phyloP scores from a whole-genome alignment of 495 filamentous ascomycete genomes.

The Zalerion maritima region DNA sequence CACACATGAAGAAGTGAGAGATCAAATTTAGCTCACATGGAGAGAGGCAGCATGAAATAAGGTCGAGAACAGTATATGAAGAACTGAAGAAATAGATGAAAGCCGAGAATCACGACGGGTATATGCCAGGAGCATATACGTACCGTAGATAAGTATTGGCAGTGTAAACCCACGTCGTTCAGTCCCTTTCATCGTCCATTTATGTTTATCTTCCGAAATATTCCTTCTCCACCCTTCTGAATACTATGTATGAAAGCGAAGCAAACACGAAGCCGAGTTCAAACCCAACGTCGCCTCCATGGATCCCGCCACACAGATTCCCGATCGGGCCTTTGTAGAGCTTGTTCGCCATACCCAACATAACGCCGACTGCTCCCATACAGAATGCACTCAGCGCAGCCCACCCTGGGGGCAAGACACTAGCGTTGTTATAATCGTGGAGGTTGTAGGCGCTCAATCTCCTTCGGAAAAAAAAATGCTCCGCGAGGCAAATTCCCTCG shows the following conservation, averaged over 20 bases:
- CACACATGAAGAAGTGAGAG: too few species aligned
- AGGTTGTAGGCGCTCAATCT: constrained; percentile 47
- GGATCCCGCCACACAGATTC: constrained; percentile 39
- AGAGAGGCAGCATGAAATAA: too few species aligned
- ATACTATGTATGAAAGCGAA: constrained; percentile 25
- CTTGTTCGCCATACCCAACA: constrained; percentile 61
- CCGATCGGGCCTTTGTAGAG: constrained; percentile 68
- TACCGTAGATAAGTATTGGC: too few species aligned
- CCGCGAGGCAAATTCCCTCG: constrained; percentile 51
- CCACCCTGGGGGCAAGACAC: constrained; percentile 52
- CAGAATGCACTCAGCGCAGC: constrained; percentile 53
- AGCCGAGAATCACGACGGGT: too few species aligned
- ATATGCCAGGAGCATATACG: too few species aligned
- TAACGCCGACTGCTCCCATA: constrained; percentile 56
- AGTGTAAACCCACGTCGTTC: too few species aligned
- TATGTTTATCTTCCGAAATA: constrained; percentile 32
- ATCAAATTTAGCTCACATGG: too few species aligned
- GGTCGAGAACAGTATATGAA: too few species aligned
- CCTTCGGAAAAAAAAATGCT: constrained; percentile 66
- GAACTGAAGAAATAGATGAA: too few species aligned
- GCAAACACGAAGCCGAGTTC: constrained; percentile 50
- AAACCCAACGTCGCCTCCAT: constrained; percentile 64
- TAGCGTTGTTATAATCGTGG: constrained; percentile 43
- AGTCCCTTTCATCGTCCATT: too few species aligned
- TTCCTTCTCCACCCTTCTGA: constrained; percentile 40